These are phyloP conservation scores for Kalaharituber pfeilii DNA, from an alignment of 2,329 filamentous ascomycete genomes.

Conservation along the genomic window DNA sequence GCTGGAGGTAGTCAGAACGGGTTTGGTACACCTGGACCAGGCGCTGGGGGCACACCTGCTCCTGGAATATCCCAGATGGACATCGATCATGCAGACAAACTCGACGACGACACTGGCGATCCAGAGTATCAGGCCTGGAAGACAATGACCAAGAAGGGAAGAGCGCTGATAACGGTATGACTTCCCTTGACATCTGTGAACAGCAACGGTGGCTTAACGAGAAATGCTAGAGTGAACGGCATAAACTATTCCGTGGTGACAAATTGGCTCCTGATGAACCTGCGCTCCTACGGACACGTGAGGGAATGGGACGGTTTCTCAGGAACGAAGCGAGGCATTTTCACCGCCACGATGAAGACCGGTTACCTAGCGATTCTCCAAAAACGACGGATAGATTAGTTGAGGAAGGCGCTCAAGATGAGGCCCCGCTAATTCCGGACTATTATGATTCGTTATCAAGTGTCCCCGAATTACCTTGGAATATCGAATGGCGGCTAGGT, in stretches of 20 bases:
- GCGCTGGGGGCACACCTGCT: constrained; percentile 48
- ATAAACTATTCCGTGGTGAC: constrained; percentile 69
- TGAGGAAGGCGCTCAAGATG: constrained; percentile 79
- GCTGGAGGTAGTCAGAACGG: constrained; percentile 58
- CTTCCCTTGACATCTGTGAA: constrained; percentile 4
- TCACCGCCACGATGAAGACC: constrained; percentile 43
- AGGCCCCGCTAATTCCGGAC: constrained; percentile 56
- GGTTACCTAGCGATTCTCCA: constrained; percentile 27
- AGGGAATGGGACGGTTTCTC: constrained; percentile 76
- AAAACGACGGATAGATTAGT: constrained; percentile 62
- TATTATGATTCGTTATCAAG: constrained; percentile 82
- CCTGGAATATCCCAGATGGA: constrained; percentile 44
- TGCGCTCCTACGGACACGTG: constrained; percentile 66
- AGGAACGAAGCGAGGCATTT: constrained; percentile 40
- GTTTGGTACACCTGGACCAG: constrained; percentile 57
- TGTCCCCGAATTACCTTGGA: constrained; percentile 65
- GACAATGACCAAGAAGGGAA: constrained; percentile 92
- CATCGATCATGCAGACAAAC: constrained; percentile 62
- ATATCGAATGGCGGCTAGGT: constrained; percentile 76
- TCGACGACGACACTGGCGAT: constrained; percentile 56
- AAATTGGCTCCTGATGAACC: constrained; percentile 75
- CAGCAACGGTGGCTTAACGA: neutral
- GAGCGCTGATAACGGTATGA: constrained; percentile 36
- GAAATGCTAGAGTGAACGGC: constrained; percentile 53
- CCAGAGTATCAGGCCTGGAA: constrained; percentile 94